These are phyloP conservation scores for Dentiscutata heterogama DNA, from an alignment of 371 early-diverging fungal species.

Conservation along the genomic window DNA sequence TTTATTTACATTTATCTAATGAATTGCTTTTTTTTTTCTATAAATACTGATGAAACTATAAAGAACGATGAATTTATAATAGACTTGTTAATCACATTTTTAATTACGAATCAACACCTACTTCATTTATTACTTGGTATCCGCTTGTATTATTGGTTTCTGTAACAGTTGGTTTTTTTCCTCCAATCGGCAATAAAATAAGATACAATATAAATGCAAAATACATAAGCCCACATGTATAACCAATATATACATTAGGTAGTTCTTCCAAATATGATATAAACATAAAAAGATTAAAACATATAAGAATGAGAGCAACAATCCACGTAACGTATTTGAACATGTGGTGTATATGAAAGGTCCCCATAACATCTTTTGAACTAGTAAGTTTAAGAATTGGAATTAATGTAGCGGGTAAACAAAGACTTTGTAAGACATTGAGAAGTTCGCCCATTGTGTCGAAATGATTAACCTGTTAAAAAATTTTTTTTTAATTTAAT, in stretches of 20 bases:
- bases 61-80: too few relatives aligned
- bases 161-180: too few relatives aligned
- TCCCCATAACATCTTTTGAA: constrained; percentile 31
- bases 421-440: constrained; percentile 78
- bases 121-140: too few relatives aligned
- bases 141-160: too few relatives aligned
- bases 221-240: constrained; percentile 8
- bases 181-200: constrained; percentile 9
- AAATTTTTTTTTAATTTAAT: background rate
- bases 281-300: constrained; percentile 37
- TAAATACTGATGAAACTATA: too few relatives aligned
- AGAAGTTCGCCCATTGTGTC: constrained; percentile 76
- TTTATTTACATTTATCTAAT: too few relatives aligned
- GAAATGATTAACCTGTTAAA: constrained; percentile 56
- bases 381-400: constrained; percentile 74
- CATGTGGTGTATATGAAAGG: background rate
- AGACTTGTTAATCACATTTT: too few relatives aligned
- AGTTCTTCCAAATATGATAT: constrained; percentile 31
- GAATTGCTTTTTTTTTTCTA: too few relatives aligned
- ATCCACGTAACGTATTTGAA: constrained; percentile 39
- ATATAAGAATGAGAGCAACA: constrained; percentile 18
- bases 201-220: constrained; percentile 33
- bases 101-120: too few relatives aligned
- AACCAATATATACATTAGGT: constrained; percentile 18
- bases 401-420: constrained; percentile 77